Evolutionary conservation across 306 rosid species (phyloP), one percentile per base, ranked within the genome.

Genomic region (Comarum palustre): DNA sequence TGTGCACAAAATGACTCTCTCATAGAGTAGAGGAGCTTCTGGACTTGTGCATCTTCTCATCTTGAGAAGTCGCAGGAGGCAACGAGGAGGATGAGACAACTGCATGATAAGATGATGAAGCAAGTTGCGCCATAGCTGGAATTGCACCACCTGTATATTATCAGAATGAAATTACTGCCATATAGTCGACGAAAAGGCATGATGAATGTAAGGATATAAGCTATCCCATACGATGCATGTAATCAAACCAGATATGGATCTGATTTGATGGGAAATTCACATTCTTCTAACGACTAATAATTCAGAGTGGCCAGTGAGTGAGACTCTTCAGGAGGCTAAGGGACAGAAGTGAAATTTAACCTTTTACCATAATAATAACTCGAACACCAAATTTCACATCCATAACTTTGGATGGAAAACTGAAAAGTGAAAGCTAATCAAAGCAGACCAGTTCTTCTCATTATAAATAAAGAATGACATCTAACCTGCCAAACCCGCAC

Each of bases 401-500:
- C 8, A 14, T 24, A 42, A 38, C 13, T 34, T 29, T 67, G 14
- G 41, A 57, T 45, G 50, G 43, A 39, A 45, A 36, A 36, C 41
- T 36, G 41, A 36, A 45, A 14, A 3, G 5, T 68, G 41, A 8
- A 71, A 52, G 39, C 34, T 51, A 39, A 24, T 13, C 19, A 71
- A 38, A 38, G 51, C 25, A 6, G 39, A 54, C 32, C 57, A 6
- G 19, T 38, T 6, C 22, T 20, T 59, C 20, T 17, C 74, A 20
- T 22, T 7, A 12, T 1, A 36, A 52, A 20, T 14, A 36, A 36
- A 50, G 47, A 16, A 48, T 39, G 25, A 68, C 13, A 78, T 51
- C 75, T 72, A 32, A 90, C 97, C 97, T 82, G 96, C 87, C 75
- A 90, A 75, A 73, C 97, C 97, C 17, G 98, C 98, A 72, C 92